These are phyloP conservation scores for Linum trigynum DNA, from an alignment of 345 rosid species.

Conservation along the genomic window DNA sequence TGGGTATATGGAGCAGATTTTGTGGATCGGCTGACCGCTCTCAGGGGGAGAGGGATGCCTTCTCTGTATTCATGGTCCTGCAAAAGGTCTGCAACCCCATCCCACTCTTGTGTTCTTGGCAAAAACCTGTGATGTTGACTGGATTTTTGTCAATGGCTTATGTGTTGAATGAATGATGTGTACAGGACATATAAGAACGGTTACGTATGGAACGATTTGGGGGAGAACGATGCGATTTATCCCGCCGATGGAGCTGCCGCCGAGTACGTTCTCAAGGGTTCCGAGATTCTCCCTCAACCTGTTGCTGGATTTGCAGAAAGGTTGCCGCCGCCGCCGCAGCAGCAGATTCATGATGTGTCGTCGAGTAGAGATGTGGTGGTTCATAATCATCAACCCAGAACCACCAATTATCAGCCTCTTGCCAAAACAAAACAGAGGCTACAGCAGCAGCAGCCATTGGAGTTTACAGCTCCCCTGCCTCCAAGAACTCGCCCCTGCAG, in stretches of 20 bases:
- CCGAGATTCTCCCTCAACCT: constrained; percentile 37
- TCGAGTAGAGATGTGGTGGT: too few relatives aligned
- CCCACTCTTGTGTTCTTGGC: background rate
- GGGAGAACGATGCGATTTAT: constrained; percentile 60
- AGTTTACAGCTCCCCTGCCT: constrained; percentile 12
- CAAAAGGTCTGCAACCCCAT: constrained; percentile 45
- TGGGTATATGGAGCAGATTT: constrained; percentile 32
- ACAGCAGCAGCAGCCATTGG: constrained; percentile 11
- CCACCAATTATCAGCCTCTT: too few relatives aligned
- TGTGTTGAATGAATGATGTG: background rate
- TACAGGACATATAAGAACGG: constrained; percentile 82
- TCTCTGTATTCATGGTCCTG: constrained; percentile 84
- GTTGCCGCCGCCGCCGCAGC: constrained; percentile 22
- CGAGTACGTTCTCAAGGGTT: constrained; percentile 86
- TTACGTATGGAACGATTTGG: constrained; percentile 89
- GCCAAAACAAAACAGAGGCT: constrained; percentile 13
- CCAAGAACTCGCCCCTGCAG: constrained; percentile 16
- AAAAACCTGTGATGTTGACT: background rate
- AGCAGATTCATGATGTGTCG: background rate
- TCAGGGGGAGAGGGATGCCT: constrained; percentile 81
- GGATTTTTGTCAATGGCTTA: background rate
- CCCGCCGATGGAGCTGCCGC: constrained; percentile 53
- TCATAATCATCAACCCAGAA: too few relatives aligned
- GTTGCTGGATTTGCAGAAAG: constrained; percentile 22
- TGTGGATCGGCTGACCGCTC: constrained; percentile 50